Evolutionary conservation across 345 rosid species (phyloP).

Genomic region (Moringa oleifera): DNA sequence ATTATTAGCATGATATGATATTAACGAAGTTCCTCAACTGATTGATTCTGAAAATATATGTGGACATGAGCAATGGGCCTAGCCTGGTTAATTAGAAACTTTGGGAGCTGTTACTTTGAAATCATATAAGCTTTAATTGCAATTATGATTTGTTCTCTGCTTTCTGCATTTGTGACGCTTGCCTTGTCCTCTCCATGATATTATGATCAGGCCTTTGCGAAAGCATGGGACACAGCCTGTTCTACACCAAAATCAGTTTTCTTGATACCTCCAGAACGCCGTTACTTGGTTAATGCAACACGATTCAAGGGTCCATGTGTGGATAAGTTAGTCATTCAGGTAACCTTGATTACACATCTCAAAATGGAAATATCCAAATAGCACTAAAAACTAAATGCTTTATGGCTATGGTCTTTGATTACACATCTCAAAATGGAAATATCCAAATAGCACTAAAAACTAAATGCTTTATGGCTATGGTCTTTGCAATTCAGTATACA

Average conservation of each 20-base stretch:
- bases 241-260: slow-evolving; percentile 58
- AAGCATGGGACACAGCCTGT: slow-evolving; percentile 80
- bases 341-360: slow-evolving; percentile 14
- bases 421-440: no score
- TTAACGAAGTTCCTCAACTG: no score
- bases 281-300: slow-evolving; percentile 75
- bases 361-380: neutral
- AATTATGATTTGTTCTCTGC: no score
- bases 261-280: slow-evolving; percentile 68
- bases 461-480: neutral
- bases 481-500: neutral
- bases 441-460: neutral
- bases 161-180: no score
- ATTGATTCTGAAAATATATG: no score
- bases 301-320: slow-evolving; percentile 85
- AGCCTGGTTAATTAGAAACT: neutral
- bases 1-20: no score
- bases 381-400: neutral
- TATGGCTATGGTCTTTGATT: neutral
- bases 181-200: neutral
- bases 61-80: neutral
- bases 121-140: no score
- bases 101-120: neutral
- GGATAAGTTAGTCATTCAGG: slow-evolving; percentile 71
- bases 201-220: slow-evolving; percentile 53